Base-by-base conservation (phyloP, 495 filamentous ascomycete species). In the Diplogelasinospora grovesii region DNA sequence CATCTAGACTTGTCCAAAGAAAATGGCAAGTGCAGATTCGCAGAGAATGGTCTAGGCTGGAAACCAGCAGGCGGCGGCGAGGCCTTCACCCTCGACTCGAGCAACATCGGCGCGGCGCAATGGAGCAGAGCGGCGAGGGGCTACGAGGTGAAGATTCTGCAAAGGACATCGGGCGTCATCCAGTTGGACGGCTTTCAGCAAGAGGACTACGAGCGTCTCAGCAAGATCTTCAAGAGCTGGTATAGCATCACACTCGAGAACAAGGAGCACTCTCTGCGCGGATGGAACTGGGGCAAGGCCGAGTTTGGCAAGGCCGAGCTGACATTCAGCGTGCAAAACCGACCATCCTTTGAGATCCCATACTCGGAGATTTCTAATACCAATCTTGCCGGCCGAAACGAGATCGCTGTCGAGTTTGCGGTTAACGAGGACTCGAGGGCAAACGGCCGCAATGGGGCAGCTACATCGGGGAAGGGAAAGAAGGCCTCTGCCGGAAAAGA, bases 251-350 rank as follows among this genome's bases (percentile, higher is more conserved):
- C 83, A 57, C 70, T 99, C 36, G 89, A 96, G 50, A 82, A 78
- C 53, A 83, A 85, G 60, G 93, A 97, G 60, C 92, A 97, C 60
- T 86, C 90, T 4, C 71, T 99, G 30, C 84, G 92, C 46, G 93
- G 93, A 25, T 99, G 93, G 93, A 99, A 97, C 59, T 99, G 93
- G 93, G 93, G 93, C 45, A 99, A 97, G 64, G 86, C 83, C 41
- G 93, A 99, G 57, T 96, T 99, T 56, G 82, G 83, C 45, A 95
- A 97, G 60, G 81, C 85, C 30, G 93, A 99, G 64, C 77, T 99
- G 22, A 71, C 85, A 14, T 99, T 99, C 70, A 96, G 87, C 61
- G 93, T 99, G 15, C 86, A 92, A 52, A 99, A 95, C 54, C 84
- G 89, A 49, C 93, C 93, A 4, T 86, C 93, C 1, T 99, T 99